phyloP scores from a whole-genome alignment of 306 rosid species.

The Cicer cuneatum region DNA sequence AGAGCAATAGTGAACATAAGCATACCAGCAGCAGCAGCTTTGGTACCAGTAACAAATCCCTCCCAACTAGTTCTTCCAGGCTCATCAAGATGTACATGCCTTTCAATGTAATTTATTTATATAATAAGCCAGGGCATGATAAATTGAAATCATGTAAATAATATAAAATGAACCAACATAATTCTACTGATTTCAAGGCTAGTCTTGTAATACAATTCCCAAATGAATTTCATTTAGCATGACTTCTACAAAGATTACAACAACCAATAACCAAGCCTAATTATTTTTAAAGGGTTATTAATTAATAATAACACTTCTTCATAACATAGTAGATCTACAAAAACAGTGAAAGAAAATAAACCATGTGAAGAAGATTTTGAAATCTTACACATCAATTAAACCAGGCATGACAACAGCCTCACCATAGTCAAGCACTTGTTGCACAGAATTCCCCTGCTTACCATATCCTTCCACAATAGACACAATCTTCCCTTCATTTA shows the following conservation, averaged over 20 bases:
- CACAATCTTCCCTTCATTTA: slow-evolving; percentile 71
- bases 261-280: no score
- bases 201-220: not conserved
- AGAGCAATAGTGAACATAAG: slow-evolving; percentile 29
- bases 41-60: slow-evolving; percentile 88
- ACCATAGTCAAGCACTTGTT: slow-evolving; percentile 68
- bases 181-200: slow-evolving; percentile 28
- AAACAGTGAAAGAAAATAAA: slow-evolving; percentile 23
- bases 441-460: slow-evolving; percentile 49
- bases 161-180: slow-evolving; percentile 14
- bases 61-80: slow-evolving; percentile 97
- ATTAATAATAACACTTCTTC: not conserved
- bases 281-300: no score
- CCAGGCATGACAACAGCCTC: slow-evolving; percentile 96
- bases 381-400: slow-evolving; percentile 85
- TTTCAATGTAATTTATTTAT: slow-evolving; percentile 46
- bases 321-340: slow-evolving; percentile 19
- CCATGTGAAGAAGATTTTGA: not conserved
- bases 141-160: slow-evolving; percentile 21
- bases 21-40: slow-evolving; percentile 98
- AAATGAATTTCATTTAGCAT: no score
- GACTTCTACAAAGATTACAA: no score
- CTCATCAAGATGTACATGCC: slow-evolving; percentile 95
- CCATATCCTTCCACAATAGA: slow-evolving; percentile 68
- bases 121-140: not conserved